phyloP scores from a whole-genome alignment of 495 filamentous ascomycete genomes.

The Hypoxylon fragiforme region DNA sequence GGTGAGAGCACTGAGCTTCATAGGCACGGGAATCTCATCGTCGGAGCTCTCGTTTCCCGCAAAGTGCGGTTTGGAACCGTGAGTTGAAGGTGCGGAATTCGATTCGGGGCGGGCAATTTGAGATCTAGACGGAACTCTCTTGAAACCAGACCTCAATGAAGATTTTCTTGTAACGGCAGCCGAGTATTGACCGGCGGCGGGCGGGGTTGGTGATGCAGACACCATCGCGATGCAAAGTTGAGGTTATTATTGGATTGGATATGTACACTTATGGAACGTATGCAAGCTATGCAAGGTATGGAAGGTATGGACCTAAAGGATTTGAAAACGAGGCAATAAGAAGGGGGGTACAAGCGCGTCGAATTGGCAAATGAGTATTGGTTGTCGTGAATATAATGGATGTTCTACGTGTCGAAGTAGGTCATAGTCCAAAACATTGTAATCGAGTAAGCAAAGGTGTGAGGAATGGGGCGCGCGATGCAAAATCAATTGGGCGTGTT shows the following conservation, averaged over 20 bases:
- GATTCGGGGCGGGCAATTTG: constrained; percentile 44
- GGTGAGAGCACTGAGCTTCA: constrained; percentile 78
- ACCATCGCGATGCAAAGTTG: constrained; percentile 35
- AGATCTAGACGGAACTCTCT: constrained; percentile 40
- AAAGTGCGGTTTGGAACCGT: constrained; percentile 36
- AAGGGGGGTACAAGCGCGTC: constrained; percentile 28
- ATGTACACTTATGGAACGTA: constrained; percentile 8
- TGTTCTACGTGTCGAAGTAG: constrained; percentile 41
- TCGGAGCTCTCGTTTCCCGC: constrained; percentile 69
- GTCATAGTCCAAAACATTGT: constrained; percentile 34
- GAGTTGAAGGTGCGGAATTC: constrained; percentile 34
- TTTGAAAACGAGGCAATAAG: constrained; percentile 7
- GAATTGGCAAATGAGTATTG: constrained; percentile 25
- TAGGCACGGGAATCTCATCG: constrained; percentile 69
- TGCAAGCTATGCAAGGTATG: too few species aligned
- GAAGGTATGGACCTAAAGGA: neutral
- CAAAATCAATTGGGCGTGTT: constrained; percentile 31
- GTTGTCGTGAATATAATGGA: constrained; percentile 30
- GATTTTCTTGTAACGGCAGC: constrained; percentile 44
- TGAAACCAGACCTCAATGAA: constrained; percentile 47
- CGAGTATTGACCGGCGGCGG: constrained; percentile 40
- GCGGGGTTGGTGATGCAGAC: constrained; percentile 43
- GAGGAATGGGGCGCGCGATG: constrained; percentile 34
- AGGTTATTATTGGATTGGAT: constrained; percentile 16
- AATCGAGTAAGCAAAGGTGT: constrained; percentile 24